Evolutionary conservation across 345 rosid genomes (phyloP), one percentile per base, ranked within the genome.

Genomic region (Gossypium mustelinum): DNA sequence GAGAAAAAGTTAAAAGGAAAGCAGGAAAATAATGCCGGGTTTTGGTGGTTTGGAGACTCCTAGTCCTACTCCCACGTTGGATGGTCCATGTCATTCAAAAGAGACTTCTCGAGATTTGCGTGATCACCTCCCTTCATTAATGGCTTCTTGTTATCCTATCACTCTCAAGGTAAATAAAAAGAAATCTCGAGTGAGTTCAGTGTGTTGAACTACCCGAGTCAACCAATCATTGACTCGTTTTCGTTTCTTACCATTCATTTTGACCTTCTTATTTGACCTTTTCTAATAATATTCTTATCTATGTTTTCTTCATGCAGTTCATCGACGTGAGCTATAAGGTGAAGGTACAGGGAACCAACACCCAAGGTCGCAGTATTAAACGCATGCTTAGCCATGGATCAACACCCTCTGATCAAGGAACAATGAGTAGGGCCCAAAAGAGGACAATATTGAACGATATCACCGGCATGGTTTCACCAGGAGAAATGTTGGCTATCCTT

Each of bases 401-500:
- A 52, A 11, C 78, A 10, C 27, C 82, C 17, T 73, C 81, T 16
- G 82, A 82, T 78, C 76, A 83, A 43, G 43, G 41, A 9, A 63
- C 87, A 11, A 60, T 72, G 74, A 64, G 69, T 14, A 20, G 41
- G n/a, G 20, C 73, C 45, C 81, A 85, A 44, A 94, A 92, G 72
- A 86, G 88, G 25, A 85, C 84, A 1, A 86, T 94, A 60, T 85
- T 94, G 55, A 79, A 72, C 11, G 92, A 91, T 43, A 82, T 94
- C 70, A 88, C 97, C 9, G 98, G 97, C 43, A 82, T 87, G 85
- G 92, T 87, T 0, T 88, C 91, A 0, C 95, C 98, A 0, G 98
- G 98, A 1, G 97, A 94, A 86, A 87, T 92, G 81, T 82, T 94
- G 78, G 97, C 98, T 58, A 72, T 94, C 74, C 90, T 94, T 4